Evolutionary conservation across 306 rosid genomes (phyloP), one percentile per base, ranked within the genome.

Genomic region (Cucurbita moschata): DNA sequence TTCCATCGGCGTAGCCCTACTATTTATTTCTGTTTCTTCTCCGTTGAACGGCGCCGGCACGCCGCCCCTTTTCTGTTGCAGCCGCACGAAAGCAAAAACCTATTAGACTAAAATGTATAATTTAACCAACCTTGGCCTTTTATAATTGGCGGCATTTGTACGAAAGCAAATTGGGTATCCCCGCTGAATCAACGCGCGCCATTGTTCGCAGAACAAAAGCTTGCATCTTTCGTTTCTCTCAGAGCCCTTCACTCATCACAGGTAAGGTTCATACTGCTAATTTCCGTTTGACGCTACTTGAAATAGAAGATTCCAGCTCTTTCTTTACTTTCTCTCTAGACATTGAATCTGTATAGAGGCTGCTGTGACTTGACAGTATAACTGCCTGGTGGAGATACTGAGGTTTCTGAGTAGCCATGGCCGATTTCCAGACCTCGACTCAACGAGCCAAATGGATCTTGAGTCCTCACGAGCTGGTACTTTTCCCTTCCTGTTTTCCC

Each of bases 401-500:
- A 77, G 78, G 74, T 75, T 82, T 80, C 81, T 38, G 79, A 74
- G 75, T 75, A 43, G 75, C 73, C 82, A 93, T 93, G 97, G 90
- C 96, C 73, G 96, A 93, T 87, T 93, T 93, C 84, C 77, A 75
- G 80, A 90, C 95, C 61, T 93, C 94, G 46, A 90, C 97, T 69
- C 98, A 89, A 79, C 81, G 88, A 11, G 87, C 86, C 63, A 94
- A 85, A 84, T 94, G 97, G 97, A 89, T 90, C 76, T 85, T 94
- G 83, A 69, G 87, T 77, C 96, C 89, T 43, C 89, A 85, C 63
- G 83, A 85, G 54, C 83, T 94, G 94, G 96, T 93, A 81, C 15
- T 2, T 14, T 23, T 4, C 7, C 23, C 2, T 23, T 15, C 7
- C n/a, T 10, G 74, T 10, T 19, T 70, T 44, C 13, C 51, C 5